Evolutionary conservation across 441 rosid species (phyloP).

Genomic region (Pelargonium exstipulatum): DNA sequence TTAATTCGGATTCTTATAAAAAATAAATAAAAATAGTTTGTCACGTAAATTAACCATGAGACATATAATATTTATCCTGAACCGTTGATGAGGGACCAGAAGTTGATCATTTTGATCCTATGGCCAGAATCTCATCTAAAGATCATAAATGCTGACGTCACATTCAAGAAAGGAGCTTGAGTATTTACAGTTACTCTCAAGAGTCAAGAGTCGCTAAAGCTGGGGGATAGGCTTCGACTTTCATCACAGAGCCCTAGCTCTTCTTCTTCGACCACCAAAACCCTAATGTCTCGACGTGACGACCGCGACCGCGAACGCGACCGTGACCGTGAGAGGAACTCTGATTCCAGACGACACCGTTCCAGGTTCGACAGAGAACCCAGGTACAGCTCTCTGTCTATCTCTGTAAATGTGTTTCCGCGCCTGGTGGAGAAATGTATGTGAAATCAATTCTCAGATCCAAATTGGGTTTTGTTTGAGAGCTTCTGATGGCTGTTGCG

Average conservation of each 20-base stretch:
- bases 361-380: constrained; percentile 57
- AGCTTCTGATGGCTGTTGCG: neutral
- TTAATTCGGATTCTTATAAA: no score
- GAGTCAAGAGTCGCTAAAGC: no score
- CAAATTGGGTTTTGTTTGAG: neutral
- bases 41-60: no score
- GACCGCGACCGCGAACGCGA: neutral
- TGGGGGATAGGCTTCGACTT: no score
- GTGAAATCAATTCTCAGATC: neutral
- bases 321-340: constrained; percentile 32
- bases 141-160: neutral
- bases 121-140: neutral
- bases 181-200: no score
- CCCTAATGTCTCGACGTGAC: constrained; percentile 8
- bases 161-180: neutral
- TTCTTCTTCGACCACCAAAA: neutral
- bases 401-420: neutral
- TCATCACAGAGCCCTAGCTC: neutral
- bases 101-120: neutral
- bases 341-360: constrained; percentile 50
- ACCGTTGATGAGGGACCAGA: neutral
- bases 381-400: constrained; percentile 37
- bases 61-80: neutral
- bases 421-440: neutral
- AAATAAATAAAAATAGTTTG: no score